A percentile compares a stretch with the other conserved stretches of the same genome.
phyloP scores from a whole-genome alignment of 257 asterid genomes.

The Paulownia fortunei region DNA sequence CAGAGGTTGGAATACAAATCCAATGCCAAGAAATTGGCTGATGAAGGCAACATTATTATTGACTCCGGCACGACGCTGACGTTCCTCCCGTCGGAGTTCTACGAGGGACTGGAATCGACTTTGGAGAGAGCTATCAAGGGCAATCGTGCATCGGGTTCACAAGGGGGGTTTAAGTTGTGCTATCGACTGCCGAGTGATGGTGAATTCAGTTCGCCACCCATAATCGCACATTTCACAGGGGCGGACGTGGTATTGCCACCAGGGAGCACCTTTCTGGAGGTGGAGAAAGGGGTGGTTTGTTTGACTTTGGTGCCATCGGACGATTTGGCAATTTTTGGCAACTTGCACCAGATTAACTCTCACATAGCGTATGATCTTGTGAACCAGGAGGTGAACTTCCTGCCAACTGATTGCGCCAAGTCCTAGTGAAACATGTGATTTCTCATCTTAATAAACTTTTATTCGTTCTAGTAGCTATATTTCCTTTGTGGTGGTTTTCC shows the following conservation, averaged over 20 bases:
- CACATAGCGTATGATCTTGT: constrained; percentile 63
- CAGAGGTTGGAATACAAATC: not conserved
- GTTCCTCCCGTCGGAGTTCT: constrained; percentile 34
- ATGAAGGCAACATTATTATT: constrained; percentile 52
- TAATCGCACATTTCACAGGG: constrained; percentile 49
- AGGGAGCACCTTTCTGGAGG: constrained; percentile 44
- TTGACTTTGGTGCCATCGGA: constrained; percentile 38
- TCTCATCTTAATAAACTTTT: not conserved
- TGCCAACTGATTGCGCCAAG: constrained; percentile 51
- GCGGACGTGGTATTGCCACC: constrained; percentile 51
- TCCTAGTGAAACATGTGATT: not conserved
- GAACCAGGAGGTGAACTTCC: constrained; percentile 36
- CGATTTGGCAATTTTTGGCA: constrained; percentile 48
- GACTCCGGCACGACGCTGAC: constrained; percentile 75
- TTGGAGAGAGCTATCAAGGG: constrained; percentile 23
- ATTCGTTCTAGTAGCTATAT: not conserved
- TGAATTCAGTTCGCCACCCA: constrained; percentile 19
- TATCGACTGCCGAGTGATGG: not conserved
- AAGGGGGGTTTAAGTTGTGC: constrained; percentile 39
- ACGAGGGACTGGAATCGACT: constrained; percentile 32
- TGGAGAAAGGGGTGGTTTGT: constrained; percentile 44
- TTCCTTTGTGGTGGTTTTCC: not conserved
- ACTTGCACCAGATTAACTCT: constrained; percentile 51
- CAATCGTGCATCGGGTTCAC: not conserved
- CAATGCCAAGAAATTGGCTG: no score